A percentile compares a stretch with the other conserved stretches of the same genome.
Evolutionary conservation across 352 stramenopile species (phyloP).

Genomic region (Phytophthora idaei): DNA sequence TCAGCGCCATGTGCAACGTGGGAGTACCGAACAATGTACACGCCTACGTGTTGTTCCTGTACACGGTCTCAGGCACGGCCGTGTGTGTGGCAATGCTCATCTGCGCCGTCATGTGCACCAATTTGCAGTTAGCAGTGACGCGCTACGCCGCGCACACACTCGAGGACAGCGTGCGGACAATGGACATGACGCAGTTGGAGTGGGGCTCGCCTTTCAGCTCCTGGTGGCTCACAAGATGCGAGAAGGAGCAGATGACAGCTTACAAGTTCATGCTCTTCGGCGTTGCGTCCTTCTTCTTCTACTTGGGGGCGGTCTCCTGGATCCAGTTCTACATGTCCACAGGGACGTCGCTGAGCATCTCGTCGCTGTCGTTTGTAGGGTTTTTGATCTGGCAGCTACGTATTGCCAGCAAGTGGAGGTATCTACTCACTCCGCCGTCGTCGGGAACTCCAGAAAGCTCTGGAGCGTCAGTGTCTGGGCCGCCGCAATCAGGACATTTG

Average conservation of each 20-base stretch:
- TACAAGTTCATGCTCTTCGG: slow-evolving; percentile 78
- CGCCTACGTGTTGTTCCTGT: slow-evolving; percentile 46
- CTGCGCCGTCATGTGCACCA: slow-evolving; percentile 70
- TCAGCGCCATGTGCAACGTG: slow-evolving; percentile 74
- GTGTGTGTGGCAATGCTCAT: slow-evolving; percentile 66
- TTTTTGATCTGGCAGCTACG: slow-evolving; percentile 72
- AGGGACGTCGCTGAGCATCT: slow-evolving; percentile 50
- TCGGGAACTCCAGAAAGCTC: slow-evolving; percentile 15
- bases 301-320: slow-evolving; percentile 64
- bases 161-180: slow-evolving; percentile 51
- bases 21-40: slow-evolving; percentile 41
- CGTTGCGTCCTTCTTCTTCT: slow-evolving; percentile 76
- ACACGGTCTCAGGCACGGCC: slow-evolving; percentile 49
- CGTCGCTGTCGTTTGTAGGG: slow-evolving; percentile 47
- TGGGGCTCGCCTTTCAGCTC: slow-evolving; percentile 58
- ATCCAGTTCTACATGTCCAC: slow-evolving; percentile 69
- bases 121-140: slow-evolving; percentile 70
- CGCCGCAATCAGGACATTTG: background rate
- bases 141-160: slow-evolving; percentile 63
- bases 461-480: slow-evolving; percentile 3
- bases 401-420: slow-evolving; percentile 77
- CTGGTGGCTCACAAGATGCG: slow-evolving; percentile 74
- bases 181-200: slow-evolving; percentile 58
- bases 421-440: slow-evolving; percentile 61
- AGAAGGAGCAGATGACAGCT: slow-evolving; percentile 70